Conservation (phyloP, 2,329 filamentous ascomycete species). For the Rutstroemia sp. region DNA sequence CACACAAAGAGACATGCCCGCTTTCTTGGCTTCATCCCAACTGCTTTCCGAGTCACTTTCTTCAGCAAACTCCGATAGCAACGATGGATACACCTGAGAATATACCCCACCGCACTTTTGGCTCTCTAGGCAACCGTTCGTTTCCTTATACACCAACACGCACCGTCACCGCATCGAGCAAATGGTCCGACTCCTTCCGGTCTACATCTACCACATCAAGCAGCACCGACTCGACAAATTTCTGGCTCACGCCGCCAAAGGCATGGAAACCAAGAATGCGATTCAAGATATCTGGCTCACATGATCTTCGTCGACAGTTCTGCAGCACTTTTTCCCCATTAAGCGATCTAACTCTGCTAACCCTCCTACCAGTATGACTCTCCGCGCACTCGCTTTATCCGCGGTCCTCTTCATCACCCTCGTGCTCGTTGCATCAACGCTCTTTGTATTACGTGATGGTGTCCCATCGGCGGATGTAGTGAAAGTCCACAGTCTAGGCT, state of each 20-base stretch:
- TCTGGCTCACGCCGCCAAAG: constrained; percentile 22
- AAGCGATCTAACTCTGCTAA: not conserved
- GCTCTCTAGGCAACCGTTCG: constrained; percentile 8
- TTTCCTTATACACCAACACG: constrained; percentile 17
- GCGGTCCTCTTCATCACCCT: constrained; percentile 5
- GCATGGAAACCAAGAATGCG: constrained; percentile 7
- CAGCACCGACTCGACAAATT: constrained; percentile 16
- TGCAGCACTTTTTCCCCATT: not conserved
- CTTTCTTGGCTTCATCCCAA: not conserved
- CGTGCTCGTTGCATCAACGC: not conserved
- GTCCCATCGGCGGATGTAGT: not conserved
- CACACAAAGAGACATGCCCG: no score
- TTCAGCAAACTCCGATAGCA: not conserved
- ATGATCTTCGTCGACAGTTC: constrained; percentile 7
- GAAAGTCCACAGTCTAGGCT: not conserved
- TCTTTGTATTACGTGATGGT: not conserved
- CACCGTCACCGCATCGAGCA: constrained; percentile 12
- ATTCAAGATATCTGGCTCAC: constrained; percentile 1
- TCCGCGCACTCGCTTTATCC: constrained; percentile 1
- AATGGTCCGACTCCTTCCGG: not conserved
- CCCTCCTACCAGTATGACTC: constrained; percentile 1
- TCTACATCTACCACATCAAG: not conserved
- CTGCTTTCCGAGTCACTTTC: not conserved
- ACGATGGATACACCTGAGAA: constrained; percentile 15
- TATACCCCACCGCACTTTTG: constrained; percentile 10